Evolutionary conservation across 768 basidiomycete genomes (phyloP), one percentile per base, ranked within the genome.

Genomic region (Termitomyces sp.): DNA sequence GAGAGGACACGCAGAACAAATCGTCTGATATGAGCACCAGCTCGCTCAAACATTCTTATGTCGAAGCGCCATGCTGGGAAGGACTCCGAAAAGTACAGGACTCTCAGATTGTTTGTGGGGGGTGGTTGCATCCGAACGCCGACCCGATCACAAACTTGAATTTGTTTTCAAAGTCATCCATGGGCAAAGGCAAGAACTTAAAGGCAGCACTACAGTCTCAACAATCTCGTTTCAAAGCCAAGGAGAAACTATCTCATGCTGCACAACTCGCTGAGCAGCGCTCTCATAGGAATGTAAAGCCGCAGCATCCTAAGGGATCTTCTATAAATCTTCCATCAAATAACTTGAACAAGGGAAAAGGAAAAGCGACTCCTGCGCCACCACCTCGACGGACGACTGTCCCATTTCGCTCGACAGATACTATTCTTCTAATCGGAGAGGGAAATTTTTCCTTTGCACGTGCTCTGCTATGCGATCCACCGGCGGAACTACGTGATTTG

Each of bases 401-500:
- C 9, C 90, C 90, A 0, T 91, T 90, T 70, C 69, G 68, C 14
- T 66, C 81, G 0, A 84, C 81, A 8, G 86, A 92, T 66, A 81
- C 69, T 49, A 87, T 92, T 35, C 76, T 92, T 22, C 79, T 96
- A 32, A 74, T 98, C 53, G 96, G 95, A 9, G 96, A 98, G 76
- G 96, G 93, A 11, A 92, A 98, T 70, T 98, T 98, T 66, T 96
- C 95, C 1, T 98, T 92, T 65, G 80, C 94, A 3, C 83, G 82
- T 28, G 86, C 94, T 16, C 78, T 98, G 16, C 71, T 91, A 28
- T 63, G 75, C 13, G 69, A 75, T 58, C 69, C 77, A 14, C 77
- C 83, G 0, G 76, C 78, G 2, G 67, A 72, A 7, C 66, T 90
- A 45, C 75, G 74, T 32, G 71, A 77, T 60, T 72, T 92, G 2